phyloP scores from a whole-genome alignment of 768 basidiomycete genomes.

The Amanita molliuscula region DNA sequence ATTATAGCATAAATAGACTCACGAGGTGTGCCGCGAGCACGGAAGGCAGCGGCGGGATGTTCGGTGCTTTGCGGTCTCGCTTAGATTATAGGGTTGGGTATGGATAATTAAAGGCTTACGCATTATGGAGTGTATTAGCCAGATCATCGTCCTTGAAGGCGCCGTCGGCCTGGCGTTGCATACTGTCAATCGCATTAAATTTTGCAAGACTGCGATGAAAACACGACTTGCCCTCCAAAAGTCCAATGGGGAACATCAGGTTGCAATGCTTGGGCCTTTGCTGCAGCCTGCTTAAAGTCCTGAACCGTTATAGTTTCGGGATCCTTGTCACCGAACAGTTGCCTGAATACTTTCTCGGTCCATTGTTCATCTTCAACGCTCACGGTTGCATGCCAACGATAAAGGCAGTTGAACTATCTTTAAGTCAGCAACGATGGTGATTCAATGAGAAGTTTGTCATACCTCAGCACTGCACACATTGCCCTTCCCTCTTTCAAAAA shows the following conservation, averaged over 20 bases:
- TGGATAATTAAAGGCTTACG: constrained; percentile 34
- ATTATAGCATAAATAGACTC: constrained; percentile 2
- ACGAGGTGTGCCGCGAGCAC: constrained; percentile 68
- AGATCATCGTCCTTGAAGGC: constrained; percentile 63
- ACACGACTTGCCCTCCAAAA: constrained; percentile 41
- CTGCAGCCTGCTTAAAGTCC: constrained; percentile 43
- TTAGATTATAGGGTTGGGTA: background rate
- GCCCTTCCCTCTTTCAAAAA: constrained; percentile 73
- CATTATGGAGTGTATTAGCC: constrained; percentile 52
- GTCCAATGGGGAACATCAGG: constrained; percentile 54
- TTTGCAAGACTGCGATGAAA: background rate
- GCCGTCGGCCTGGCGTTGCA: constrained; percentile 51
- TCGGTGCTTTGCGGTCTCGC: constrained; percentile 39
- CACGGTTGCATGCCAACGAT: constrained; percentile 79
- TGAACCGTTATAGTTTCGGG: constrained; percentile 31
- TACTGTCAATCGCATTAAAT: constrained; percentile 14
- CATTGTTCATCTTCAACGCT: constrained; percentile 64
- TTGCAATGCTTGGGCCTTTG: constrained; percentile 26
- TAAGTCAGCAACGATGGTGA: background rate
- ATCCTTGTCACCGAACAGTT: constrained; percentile 43
- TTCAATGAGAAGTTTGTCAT: constrained; percentile 5
- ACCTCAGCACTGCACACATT: constrained; percentile 81
- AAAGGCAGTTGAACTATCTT: constrained; percentile 70
- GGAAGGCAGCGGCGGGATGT: constrained; percentile 61
- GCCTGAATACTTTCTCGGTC: constrained; percentile 38